Evolutionary conservation across 2,329 filamentous ascomycete genomes (phyloP), one percentile per base, ranked within the genome.

Genomic region (Podosphaera xanthii): DNA sequence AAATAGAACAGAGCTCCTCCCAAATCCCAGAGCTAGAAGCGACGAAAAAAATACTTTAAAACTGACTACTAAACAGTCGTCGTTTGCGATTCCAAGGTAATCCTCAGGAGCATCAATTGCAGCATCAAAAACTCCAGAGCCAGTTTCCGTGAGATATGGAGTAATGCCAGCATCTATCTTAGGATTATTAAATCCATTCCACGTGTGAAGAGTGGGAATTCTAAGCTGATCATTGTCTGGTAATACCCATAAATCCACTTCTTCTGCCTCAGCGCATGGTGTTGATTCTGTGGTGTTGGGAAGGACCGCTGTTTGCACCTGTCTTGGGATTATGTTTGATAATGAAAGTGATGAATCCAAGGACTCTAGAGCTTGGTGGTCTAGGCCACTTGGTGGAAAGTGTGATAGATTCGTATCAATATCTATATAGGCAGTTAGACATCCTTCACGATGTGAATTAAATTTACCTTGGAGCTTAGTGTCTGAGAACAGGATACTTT

Each of bases 1-100:
- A 68, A 87, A 92, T 40, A 92, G 76, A 1, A 84, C 74, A 0
- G 86, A 90, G 46, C 81, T 82, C 55, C 85, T 76, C 0, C 86
- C 87, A 4, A 89, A 76, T 0, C 81, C 79, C 0, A 91, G 72
- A 10, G 81, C 77, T 61, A 84, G 73, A 0, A 91, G 71, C 9
- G 81, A 83, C 22, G 74, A 69, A 57, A 74, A 70, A 65, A 80
- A 83, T 4, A 72, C 67, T 30, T 69, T 72, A 1, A 73, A 69
- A 56, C 79, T 73, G 2, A 83, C 68, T 9, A 77, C 67, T 10
- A 72, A 68, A 4, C 72, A 67, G 2, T 71, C 66, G 6, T 67
- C 65, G 40, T 74, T 75, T 53, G 63, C 67, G 38, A 73, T 64
- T 46, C 64, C 64, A 40, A 74, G 65, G 59, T 69, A 72, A 61